These are phyloP conservation scores for Crithidia sp. DNA, from an alignment of 208 protist species.

Conservation along the genomic window DNA sequence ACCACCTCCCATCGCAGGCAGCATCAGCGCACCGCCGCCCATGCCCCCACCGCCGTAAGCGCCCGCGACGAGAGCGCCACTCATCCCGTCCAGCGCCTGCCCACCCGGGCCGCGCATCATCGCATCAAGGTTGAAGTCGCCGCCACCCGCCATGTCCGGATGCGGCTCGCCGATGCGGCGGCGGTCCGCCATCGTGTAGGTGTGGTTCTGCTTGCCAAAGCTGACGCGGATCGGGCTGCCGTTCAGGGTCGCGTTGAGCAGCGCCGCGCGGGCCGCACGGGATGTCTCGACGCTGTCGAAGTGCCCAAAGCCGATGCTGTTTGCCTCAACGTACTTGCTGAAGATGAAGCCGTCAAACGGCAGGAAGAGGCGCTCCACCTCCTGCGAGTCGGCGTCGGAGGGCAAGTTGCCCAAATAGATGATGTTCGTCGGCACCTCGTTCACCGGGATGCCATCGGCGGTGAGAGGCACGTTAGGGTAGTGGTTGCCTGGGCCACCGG, in stretches of 20 bases:
- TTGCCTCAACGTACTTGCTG: conserved; percentile 66
- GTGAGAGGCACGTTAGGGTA: conserved; percentile 20
- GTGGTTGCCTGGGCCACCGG: conserved; percentile 7
- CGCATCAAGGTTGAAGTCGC: conserved; percentile 45
- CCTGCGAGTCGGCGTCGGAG: conserved; percentile 57
- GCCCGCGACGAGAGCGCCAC: conserved; percentile 48
- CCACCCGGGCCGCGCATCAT: conserved; percentile 46
- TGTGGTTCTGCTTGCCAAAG: conserved; percentile 88
- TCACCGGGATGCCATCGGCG: conserved; percentile 56
- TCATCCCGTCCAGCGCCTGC: conserved; percentile 25
- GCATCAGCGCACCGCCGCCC: conserved; percentile 31
- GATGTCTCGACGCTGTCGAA: conserved; percentile 80
- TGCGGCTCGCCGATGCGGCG: conserved; percentile 33
- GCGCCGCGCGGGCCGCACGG: conserved; percentile 51
- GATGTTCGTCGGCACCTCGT: conserved; percentile 84
- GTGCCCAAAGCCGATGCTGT: conserved; percentile 84
- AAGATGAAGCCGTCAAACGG: conserved; percentile 89
- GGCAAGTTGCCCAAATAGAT: conserved; percentile 86
- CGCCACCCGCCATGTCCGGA: conserved; percentile 9
- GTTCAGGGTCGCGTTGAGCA: conserved; percentile 59
- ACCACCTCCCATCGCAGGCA: conserved; percentile 65
- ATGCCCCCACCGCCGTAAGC: conserved; percentile 20
- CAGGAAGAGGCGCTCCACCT: conserved; percentile 73
- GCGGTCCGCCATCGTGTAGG: conserved; percentile 69
- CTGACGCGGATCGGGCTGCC: conserved; percentile 78